Base-by-base conservation (phyloP, 768 basidiomycete species). In the Baorangia bicolor region DNA sequence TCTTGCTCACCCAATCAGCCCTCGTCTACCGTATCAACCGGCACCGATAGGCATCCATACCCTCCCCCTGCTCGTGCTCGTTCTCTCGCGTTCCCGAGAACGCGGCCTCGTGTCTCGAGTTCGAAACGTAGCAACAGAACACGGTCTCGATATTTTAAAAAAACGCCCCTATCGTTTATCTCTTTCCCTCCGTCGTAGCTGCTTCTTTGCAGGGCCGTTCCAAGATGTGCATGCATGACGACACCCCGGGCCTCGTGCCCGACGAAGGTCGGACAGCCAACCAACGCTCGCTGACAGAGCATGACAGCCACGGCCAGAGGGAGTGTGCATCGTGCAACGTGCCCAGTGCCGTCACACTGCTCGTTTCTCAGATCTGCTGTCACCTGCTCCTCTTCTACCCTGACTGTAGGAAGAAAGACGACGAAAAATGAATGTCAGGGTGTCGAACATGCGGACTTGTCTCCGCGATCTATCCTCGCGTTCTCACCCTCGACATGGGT, bases 151-250 rank as follows among this genome's bases (percentile, higher is more conserved):
- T n/a, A n/a, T n/a, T n/a, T n/a, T n/a, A n/a, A n/a, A n/a, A n/a
- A n/a, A n/a, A n/a, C n/a, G n/a, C n/a, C n/a, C n/a, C n/a, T n/a
- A 48, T 52, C 51, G 2, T 45, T 31, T 45, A 45, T 47, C 49
- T 25, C 49, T 33, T 41, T 55, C 52, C 52, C 40, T 42, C 40
- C 39, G n/a, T 41, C 21, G 10, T 13, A n/a, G n/a, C n/a, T 25
- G 25, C 55, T 55, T 37, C 35, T 56, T 18, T 21, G 13, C 56
- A 57, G 56, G 56, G 56, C 50, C 56, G 18, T 38, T 7, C 44
- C 38, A 34, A 14, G 28, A 41, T 35, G 56, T 40, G 21, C 31
- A 25, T 12, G 31, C 33, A 51, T 53, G 12, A 51, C 51, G 49
- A 51, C n/a, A 37, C 20, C 16, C 16, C 34, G 34, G 23, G 51